phyloP scores from a whole-genome alignment of 2,329 filamentous ascomycete genomes.

The Talaromyces amestolkiae region DNA sequence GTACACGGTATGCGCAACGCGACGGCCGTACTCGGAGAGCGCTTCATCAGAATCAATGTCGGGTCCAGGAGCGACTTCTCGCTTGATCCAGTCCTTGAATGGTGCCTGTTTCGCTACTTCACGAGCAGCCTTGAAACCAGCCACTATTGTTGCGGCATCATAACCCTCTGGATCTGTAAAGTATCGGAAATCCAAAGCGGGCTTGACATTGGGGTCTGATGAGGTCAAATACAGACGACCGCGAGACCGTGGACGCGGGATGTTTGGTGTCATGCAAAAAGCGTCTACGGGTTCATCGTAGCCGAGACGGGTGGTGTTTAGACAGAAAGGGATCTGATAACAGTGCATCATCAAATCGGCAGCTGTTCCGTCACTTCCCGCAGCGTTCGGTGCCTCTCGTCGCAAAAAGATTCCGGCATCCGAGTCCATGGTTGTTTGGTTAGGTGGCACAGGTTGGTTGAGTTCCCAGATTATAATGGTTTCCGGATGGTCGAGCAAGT shows the following conservation, averaged over 20 bases:
- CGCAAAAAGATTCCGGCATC: slow-evolving; percentile 87
- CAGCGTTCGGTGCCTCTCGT: slow-evolving; percentile 69
- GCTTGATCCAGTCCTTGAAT: slow-evolving; percentile 80
- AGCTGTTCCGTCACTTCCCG: slow-evolving; percentile 67
- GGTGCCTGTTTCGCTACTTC: slow-evolving; percentile 71
- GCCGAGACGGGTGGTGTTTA: slow-evolving; percentile 79
- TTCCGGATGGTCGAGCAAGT: slow-evolving; percentile 64
- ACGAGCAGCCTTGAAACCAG: slow-evolving; percentile 73
- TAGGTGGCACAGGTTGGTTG: slow-evolving; percentile 70
- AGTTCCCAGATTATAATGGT: slow-evolving; percentile 74
- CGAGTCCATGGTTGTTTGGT: slow-evolving; percentile 88
- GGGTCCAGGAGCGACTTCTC: slow-evolving; percentile 75
- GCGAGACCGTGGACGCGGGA: slow-evolving; percentile 75
- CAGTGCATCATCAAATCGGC: slow-evolving; percentile 95
- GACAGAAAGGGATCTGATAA: slow-evolving; percentile 89
- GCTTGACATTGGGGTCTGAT: slow-evolving; percentile 71
- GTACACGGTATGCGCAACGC: slow-evolving; percentile 83
- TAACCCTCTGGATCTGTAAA: slow-evolving; percentile 85
- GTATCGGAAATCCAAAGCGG: slow-evolving; percentile 83
- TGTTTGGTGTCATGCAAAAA: slow-evolving; percentile 93
- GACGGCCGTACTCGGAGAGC: slow-evolving; percentile 75
- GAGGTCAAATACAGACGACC: slow-evolving; percentile 76
- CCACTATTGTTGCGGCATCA: slow-evolving; percentile 76
- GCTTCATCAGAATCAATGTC: slow-evolving; percentile 73
- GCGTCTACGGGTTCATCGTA: slow-evolving; percentile 70